A percentile compares a stretch with the other conserved stretches of the same genome.
These are phyloP conservation scores for Dillenia turbinata DNA, from an alignment of 164 flowering plant species.

Conservation along the genomic window DNA sequence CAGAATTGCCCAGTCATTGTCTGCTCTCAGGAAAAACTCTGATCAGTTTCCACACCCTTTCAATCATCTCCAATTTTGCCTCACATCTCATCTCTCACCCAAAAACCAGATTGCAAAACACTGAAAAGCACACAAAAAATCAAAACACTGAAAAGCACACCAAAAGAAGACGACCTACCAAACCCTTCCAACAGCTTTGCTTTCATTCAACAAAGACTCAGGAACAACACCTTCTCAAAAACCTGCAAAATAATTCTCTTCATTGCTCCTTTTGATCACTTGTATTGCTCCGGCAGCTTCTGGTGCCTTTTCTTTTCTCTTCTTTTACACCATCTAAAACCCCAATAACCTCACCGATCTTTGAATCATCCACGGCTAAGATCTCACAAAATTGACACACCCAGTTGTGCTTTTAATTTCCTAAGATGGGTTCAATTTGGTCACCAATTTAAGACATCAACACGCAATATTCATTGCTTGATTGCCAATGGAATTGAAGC, in stretches of 20 bases:
- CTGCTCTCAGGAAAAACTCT: too few relatives aligned
- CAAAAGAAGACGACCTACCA: slow-evolving; percentile 29
- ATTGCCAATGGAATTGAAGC: slow-evolving; percentile 86
- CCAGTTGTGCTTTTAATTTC: slow-evolving; percentile 55
- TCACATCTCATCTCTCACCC: too few relatives aligned
- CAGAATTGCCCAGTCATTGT: too few relatives aligned
- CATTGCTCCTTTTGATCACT: slow-evolving; percentile 34
- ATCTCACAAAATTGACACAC: slow-evolving; percentile 35
- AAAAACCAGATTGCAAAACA: too few relatives aligned
- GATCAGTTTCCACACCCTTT: too few relatives aligned
- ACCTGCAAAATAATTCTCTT: slow-evolving; percentile 21
- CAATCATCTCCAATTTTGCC: too few relatives aligned
- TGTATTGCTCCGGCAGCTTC: slow-evolving; percentile 47
- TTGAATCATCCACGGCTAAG: slow-evolving; percentile 14
- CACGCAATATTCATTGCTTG: slow-evolving; percentile 54
- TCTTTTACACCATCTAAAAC: slow-evolving; percentile 27
- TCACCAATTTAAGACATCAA: slow-evolving; percentile 60
- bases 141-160: too few relatives aligned
- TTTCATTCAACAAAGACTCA: slow-evolving; percentile 33
- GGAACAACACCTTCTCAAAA: slow-evolving; percentile 8
- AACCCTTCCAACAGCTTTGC: slow-evolving; percentile 48
- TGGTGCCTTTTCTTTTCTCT: slow-evolving; percentile 49
- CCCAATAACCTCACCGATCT: slow-evolving; percentile 1
- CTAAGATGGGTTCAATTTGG: slow-evolving; percentile 79
- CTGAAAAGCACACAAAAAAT: too few relatives aligned